Percentiles rank a stretch among this genome's conserved stretches.
Conservation (phyloP, 1,284 basidiomycete genomes). For the Calocybe gambosa region DNA sequence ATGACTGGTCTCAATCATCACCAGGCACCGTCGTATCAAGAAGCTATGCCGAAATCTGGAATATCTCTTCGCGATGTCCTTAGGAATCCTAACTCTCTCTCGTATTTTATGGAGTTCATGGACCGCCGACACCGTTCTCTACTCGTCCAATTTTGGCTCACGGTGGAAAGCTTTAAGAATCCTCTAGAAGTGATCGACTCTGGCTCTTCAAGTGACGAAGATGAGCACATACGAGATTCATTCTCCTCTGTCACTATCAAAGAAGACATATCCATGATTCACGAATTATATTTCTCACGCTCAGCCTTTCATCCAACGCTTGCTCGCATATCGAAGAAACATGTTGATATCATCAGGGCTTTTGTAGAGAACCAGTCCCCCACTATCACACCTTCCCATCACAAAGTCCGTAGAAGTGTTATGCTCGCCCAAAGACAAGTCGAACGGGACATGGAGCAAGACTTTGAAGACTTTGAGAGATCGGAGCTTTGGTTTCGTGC, state of each 20-base stretch:
- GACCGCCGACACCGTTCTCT: conserved; percentile 81
- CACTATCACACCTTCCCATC: conserved; percentile 44
- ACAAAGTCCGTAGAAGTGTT: conserved; percentile 68
- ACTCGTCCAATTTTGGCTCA: conserved; percentile 95
- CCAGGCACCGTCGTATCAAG: conserved; percentile 30
- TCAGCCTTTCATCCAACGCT: conserved; percentile 53
- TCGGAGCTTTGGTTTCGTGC: conserved; percentile 91
- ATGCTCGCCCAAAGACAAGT: conserved; percentile 82
- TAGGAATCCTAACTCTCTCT: conserved; percentile 81
- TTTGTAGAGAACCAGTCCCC: conserved; percentile 52
- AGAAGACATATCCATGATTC: conserved; percentile 85
- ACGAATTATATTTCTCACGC: conserved; percentile 78
- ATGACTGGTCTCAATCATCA: not conserved
- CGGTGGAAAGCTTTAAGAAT: conserved; percentile 95
- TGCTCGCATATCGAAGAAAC: conserved; percentile 60
- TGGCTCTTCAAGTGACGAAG: conserved; percentile 60
- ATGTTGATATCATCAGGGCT: conserved; percentile 62
- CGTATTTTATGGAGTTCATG: conserved; percentile 98
- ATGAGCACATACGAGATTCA: conserved; percentile 56
- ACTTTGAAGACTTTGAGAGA: conserved; percentile 82
- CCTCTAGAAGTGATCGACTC: conserved; percentile 84
- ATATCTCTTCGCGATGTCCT: conserved; percentile 71
- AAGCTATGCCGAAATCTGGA: conserved; percentile 34
- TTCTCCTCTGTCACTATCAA: conserved; percentile 56
- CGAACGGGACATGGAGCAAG: conserved; percentile 85